phyloP scores from a whole-genome alignment of 2,329 filamentous ascomycete genomes.

The Exophiala mesophila region DNA sequence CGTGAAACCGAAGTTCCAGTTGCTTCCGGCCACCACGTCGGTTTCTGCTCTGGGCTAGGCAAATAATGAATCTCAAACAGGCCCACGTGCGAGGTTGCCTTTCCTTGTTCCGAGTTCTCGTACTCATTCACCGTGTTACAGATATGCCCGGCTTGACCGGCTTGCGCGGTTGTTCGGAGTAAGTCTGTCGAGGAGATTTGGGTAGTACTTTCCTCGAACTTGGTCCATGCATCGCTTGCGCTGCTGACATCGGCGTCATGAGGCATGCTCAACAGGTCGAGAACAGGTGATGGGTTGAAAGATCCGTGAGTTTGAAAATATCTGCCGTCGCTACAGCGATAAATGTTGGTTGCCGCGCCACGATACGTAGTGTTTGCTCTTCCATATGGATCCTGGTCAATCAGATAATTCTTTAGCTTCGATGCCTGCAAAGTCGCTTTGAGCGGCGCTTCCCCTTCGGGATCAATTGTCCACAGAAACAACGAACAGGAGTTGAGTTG shows the following conservation, averaged over 20 bases:
- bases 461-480: no score
- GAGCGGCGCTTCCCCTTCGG: no score
- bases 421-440: no score
- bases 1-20: slow-evolving; percentile 30
- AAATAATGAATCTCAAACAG: slow-evolving; percentile 35
- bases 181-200: no score
- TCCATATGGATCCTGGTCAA: no score
- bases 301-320: slow-evolving; percentile 45
- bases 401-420: no score
- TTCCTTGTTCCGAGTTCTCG: slow-evolving; percentile 36
- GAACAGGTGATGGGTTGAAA: slow-evolving; percentile 43
- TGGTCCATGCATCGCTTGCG: slow-evolving; percentile 30
- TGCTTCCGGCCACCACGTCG: slow-evolving; percentile 9
- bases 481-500: no score
- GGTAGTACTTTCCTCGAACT: slow-evolving; percentile 32
- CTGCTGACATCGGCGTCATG: slow-evolving; percentile 27
- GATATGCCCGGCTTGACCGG: slow-evolving; percentile 40
- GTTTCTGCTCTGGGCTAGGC: not conserved
- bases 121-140: slow-evolving; percentile 36
- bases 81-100: slow-evolving; percentile 38
- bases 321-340: slow-evolving; percentile 40
- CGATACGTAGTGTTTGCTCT: no score
- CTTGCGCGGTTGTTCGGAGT: no score
- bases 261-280: slow-evolving; percentile 34
- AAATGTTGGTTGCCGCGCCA: slow-evolving; percentile 37